Conservation (phyloP, 2,329 filamentous ascomycete species). For the Colletotrichum agaves region DNA sequence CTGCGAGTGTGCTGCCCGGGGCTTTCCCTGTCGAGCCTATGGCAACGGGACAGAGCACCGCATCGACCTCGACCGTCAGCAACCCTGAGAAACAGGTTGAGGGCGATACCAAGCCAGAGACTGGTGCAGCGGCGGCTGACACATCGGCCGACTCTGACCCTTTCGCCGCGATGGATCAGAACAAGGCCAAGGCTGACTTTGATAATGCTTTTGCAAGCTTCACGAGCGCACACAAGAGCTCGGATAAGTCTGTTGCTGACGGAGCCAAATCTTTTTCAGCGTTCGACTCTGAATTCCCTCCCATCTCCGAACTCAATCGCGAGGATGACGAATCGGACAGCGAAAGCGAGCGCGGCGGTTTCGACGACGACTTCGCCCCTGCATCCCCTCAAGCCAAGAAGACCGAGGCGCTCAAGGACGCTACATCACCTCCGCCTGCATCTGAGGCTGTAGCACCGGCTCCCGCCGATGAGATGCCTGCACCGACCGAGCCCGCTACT, state of each 20-base stretch:
- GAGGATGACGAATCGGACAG: conserved; percentile 79
- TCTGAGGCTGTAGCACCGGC: conserved; percentile 46
- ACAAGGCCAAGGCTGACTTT: conserved; percentile 81
- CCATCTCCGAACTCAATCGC: conserved; percentile 85
- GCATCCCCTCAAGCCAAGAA: conserved; percentile 59
- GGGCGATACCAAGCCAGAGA: conserved; percentile 40
- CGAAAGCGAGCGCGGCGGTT: conserved; percentile 81
- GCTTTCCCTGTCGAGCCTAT: conserved; percentile 52
- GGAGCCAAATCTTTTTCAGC: conserved; percentile 58
- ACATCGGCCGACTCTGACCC: conserved; percentile 52
- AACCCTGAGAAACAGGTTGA: conserved; percentile 44
- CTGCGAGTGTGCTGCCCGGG: conserved; percentile 44
- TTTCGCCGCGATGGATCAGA: conserved; percentile 64
- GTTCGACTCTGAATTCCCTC: conserved; percentile 87
- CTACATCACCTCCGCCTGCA: conserved; percentile 36
- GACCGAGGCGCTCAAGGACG: conserved; percentile 38
- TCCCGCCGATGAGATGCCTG: not conserved
- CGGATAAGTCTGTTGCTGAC: conserved; percentile 55
- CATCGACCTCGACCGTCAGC: conserved; percentile 47
- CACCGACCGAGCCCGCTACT: conserved; percentile 10
- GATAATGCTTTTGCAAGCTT: conserved; percentile 88
- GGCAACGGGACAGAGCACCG: conserved; percentile 48
- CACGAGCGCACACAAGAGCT: conserved; percentile 62
- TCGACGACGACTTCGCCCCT: conserved; percentile 92
- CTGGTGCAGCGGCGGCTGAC: not conserved